These are phyloP conservation scores for Neurospora sp. DNA, from an alignment of 495 filamentous ascomycete genomes.

Conservation along the genomic window DNA sequence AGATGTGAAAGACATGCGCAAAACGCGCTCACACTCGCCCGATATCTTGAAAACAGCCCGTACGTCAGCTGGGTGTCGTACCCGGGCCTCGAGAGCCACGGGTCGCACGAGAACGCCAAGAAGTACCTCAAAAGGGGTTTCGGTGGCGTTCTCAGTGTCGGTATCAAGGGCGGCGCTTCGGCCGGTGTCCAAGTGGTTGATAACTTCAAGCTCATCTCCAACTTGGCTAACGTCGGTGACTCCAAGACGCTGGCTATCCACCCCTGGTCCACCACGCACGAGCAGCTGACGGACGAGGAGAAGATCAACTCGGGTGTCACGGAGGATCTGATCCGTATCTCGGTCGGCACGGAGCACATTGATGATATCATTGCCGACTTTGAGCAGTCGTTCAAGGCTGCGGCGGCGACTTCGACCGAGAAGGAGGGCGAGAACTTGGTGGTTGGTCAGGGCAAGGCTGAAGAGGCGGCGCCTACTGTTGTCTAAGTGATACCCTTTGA, in stretches of 20 bases:
- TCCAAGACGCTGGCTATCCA: conserved; percentile 95
- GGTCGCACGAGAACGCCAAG: conserved; percentile 72
- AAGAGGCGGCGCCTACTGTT: conserved; percentile 26
- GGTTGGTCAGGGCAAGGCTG: conserved; percentile 17
- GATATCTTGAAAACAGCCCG: conserved; percentile 73
- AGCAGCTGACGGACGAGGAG: conserved; percentile 84
- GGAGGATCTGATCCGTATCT: conserved; percentile 91
- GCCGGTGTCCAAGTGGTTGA: conserved; percentile 86
- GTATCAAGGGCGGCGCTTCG: conserved; percentile 76
- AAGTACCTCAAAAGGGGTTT: conserved; percentile 83
- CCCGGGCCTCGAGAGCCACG: conserved; percentile 76
- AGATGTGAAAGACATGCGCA: conserved; percentile 78
- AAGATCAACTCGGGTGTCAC: conserved; percentile 72
- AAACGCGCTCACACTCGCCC: conserved; percentile 73
- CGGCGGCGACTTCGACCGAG: conserved; percentile 22
- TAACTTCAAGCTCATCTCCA: conserved; percentile 88
- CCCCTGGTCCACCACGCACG: conserved; percentile 92
- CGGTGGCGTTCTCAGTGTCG: conserved; percentile 87
- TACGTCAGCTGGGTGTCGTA: conserved; percentile 93
- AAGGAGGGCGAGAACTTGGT: conserved; percentile 7
- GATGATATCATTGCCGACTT: conserved; percentile 98
- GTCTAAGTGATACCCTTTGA: conserved; percentile 12
- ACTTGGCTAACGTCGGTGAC: conserved; percentile 70
- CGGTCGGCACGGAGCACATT: conserved; percentile 94
- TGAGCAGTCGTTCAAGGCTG: conserved; percentile 72